Evolutionary conservation across 805 yeast species (phyloP).

Genomic region (Metschnikowia anglica): DNA sequence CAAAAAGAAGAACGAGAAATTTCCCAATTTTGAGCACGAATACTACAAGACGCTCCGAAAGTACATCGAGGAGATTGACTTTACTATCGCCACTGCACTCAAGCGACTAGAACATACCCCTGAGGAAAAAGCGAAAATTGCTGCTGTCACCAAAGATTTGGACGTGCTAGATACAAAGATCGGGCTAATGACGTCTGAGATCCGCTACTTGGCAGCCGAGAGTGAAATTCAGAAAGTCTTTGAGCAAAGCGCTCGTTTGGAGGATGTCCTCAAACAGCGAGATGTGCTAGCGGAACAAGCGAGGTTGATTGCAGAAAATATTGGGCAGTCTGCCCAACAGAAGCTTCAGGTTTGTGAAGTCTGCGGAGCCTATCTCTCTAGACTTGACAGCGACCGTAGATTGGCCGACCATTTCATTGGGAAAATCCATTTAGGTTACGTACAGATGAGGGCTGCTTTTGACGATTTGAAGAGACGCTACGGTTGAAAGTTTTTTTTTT

Average conservation of each 20-base stretch:
- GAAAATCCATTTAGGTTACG: slow-evolving; percentile 81
- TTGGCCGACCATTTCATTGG: slow-evolving; percentile 90
- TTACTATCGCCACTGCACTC: slow-evolving; percentile 60
- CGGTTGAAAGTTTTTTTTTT: no score
- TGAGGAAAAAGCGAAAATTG: slow-evolving; percentile 65
- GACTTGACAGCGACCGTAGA: slow-evolving; percentile 83
- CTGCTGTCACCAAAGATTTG: slow-evolving; percentile 52
- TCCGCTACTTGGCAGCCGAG: slow-evolving; percentile 49
- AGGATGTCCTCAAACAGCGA: slow-evolving; percentile 48
- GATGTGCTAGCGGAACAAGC: slow-evolving; percentile 55
- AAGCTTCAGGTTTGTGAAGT: slow-evolving; percentile 85
- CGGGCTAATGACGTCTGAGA: slow-evolving; percentile 66
- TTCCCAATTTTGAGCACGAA: slow-evolving; percentile 52
- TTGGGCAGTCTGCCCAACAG: slow-evolving; percentile 85
- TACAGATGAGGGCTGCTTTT: slow-evolving; percentile 63
- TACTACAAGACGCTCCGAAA: slow-evolving; percentile 49
- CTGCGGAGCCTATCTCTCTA: slow-evolving; percentile 85
- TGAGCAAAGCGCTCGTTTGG: slow-evolving; percentile 45
- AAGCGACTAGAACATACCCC: slow-evolving; percentile 68
- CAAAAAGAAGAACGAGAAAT: slow-evolving; percentile 41
- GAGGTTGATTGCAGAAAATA: slow-evolving; percentile 60
- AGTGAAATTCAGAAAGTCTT: slow-evolving; percentile 51
- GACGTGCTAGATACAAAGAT: slow-evolving; percentile 62
- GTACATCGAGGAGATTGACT: slow-evolving; percentile 65
- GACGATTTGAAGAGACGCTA: slow-evolving; percentile 33